A percentile compares a stretch with the other conserved stretches of the same genome.
These are phyloP conservation scores for Cladosporium sp. DNA, from an alignment of 2,329 filamentous ascomycete genomes.

Conservation along the genomic window DNA sequence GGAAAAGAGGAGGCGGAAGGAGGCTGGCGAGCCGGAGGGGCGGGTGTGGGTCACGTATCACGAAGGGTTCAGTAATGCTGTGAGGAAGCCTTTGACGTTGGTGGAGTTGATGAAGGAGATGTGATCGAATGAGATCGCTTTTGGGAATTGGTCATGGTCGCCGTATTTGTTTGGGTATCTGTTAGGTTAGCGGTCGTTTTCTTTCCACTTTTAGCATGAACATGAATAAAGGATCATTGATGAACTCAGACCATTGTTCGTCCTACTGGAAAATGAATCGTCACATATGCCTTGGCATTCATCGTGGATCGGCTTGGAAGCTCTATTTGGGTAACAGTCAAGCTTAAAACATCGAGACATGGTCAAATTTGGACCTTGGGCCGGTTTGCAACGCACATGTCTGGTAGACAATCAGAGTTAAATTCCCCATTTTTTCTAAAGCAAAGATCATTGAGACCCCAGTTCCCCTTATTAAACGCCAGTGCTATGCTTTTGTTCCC, in stretches of 20 bases:
- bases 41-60: slow-evolving; percentile 86
- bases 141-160: not conserved
- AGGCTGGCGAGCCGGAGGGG: slow-evolving; percentile 47
- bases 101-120: slow-evolving; percentile 73
- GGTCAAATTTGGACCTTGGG: no score
- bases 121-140: slow-evolving; percentile 33
- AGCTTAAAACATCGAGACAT: no score
- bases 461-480: slow-evolving; percentile 8
- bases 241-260: not conserved
- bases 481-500: slow-evolving; percentile 17
- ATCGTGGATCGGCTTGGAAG: not conserved
- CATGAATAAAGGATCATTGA: not conserved
- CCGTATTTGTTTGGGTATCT: not conserved
- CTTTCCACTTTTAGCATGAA: not conserved
- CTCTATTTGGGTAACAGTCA: no score
- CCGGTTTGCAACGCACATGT: not conserved
- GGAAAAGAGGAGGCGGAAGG: slow-evolving; percentile 37
- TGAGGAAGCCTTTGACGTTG: slow-evolving; percentile 81
- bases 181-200: not conserved
- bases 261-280: not conserved
- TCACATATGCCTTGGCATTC: not conserved
- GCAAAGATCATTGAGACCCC: slow-evolving; percentile 8
- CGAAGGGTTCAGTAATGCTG: slow-evolving; percentile 89
- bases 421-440: not conserved
- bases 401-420: not conserved